Evolutionary conservation across 2,329 filamentous ascomycete genomes (phyloP).

Genomic region (Metarhizium robertsii): DNA sequence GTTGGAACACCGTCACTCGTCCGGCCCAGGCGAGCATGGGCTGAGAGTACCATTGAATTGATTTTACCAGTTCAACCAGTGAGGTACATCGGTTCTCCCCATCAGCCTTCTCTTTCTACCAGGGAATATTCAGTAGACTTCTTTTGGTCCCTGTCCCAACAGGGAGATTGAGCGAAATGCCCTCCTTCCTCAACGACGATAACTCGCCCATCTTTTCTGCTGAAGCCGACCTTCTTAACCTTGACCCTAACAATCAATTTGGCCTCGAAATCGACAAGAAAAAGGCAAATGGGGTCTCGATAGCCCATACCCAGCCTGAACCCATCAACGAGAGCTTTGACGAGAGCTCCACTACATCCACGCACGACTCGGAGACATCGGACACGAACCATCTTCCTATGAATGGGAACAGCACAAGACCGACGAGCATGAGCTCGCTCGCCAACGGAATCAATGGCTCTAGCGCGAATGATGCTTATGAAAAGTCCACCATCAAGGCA

Average conservation of each 20-base stretch:
- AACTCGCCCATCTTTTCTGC: constrained; percentile 31
- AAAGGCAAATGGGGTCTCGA: constrained; percentile 24
- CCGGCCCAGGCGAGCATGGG: neutral
- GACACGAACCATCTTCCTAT: constrained; percentile 32
- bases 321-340: constrained; percentile 43
- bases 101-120: neutral
- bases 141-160: constrained; percentile 2
- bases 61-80: neutral
- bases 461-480: constrained; percentile 19
- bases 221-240: constrained; percentile 33
- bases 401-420: constrained; percentile 32
- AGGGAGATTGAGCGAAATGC: constrained; percentile 30
- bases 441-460: constrained; percentile 43
- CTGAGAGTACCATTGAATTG: neutral
- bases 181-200: constrained; percentile 43
- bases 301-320: constrained; percentile 33
- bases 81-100: neutral
- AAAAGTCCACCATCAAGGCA: constrained; percentile 14
- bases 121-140: neutral
- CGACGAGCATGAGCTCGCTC: constrained; percentile 49
- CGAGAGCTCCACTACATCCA: constrained; percentile 44
- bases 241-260: constrained; percentile 31
- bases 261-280: constrained; percentile 23
- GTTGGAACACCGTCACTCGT: neutral
- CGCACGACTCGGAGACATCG: constrained; percentile 41